Base-by-base conservation (phyloP, 345 rosid genomes). In the Gossypium herbaceum region DNA sequence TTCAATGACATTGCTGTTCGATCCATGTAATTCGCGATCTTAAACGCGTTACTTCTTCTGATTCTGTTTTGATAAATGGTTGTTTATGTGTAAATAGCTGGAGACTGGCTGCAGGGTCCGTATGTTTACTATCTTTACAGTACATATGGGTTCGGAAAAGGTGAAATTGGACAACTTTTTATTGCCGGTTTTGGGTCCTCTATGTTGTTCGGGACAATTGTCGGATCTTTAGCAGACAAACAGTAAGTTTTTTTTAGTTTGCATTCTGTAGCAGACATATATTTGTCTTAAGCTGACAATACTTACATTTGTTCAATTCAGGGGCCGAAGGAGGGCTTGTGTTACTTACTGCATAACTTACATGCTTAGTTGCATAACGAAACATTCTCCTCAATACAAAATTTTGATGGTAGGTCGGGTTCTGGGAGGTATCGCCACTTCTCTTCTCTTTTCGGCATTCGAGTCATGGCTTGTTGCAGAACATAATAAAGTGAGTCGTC, bases 161-260 rank as follows among this genome's bases (percentile, higher is more conserved):
- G 94, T 58, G 97, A 94, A 55, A 94, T 94, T 9, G 97, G 98
- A 2, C 98, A 89, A 81, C 94, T 94, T 59, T 94, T 94, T 81
- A 94, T 94, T 67, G 98, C 98, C 82, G 98, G 98, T 71, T 94
- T 94, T 81, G 98, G 98, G 59, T 94, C 98, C n/a, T 94, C 98
- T 5, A 91, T 94, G 97, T 80, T 94, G 79, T 94, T 94, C 24
- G 98, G 97, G 72, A 94, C 98, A 57, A 89, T 94, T 77, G 98
- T 94, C 59, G 98, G 98, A 72, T 94, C 98, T 76, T 85, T 94
- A 11, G 98, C 98, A 29, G 98, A 94, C 77, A 89, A 92, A 84
- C 97, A 89, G 98, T 92, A 81, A 89, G 92, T 15, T 3, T 57
- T 59, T 48, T 56, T 64, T 63, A 10, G 34, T 60, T 59, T 75